Evolutionary conservation across 371 early-diverging fungal genomes (phyloP).

Genomic region (Gilbertella persicaria): DNA sequence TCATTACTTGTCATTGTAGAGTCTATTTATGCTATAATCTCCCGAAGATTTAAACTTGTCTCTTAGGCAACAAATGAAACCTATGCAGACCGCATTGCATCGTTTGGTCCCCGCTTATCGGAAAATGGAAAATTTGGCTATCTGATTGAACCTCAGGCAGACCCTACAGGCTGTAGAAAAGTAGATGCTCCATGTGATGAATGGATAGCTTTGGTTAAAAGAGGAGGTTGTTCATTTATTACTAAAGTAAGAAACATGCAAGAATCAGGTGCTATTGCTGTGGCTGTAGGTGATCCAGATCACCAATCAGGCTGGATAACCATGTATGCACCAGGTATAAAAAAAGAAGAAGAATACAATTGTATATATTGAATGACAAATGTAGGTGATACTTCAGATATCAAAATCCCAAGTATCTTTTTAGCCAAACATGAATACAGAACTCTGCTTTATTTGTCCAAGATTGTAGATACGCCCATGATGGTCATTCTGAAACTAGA

Average conservation of each 20-base stretch:
- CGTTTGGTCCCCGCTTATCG: conserved; percentile 65
- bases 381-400: conserved; percentile 73
- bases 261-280: conserved; percentile 80
- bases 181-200: conserved; percentile 37
- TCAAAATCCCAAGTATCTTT: conserved; percentile 77
- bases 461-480: conserved; percentile 43
- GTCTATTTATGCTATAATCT: not conserved
- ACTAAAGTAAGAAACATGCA: conserved; percentile 92
- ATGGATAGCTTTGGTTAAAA: conserved; percentile 83
- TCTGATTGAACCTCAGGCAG: conserved; percentile 40
- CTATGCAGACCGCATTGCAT: conserved; percentile 58
- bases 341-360: too few species aligned
- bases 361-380: conserved; percentile 4
- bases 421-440: conserved; percentile 66
- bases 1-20: conserved; percentile 30
- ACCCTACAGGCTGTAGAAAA: conserved; percentile 41
- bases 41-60: conserved; percentile 4
- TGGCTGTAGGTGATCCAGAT: conserved; percentile 85
- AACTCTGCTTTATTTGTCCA: conserved; percentile 44
- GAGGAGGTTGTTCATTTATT: conserved; percentile 86
- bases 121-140: conserved; percentile 58
- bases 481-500: conserved; percentile 37
- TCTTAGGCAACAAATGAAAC: conserved; percentile 56
- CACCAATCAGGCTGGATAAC: conserved; percentile 71
- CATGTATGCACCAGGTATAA: conserved; percentile 88